phyloP scores from a whole-genome alignment of 192 early-diverging fungal species.

The Dissophora ornata region DNA sequence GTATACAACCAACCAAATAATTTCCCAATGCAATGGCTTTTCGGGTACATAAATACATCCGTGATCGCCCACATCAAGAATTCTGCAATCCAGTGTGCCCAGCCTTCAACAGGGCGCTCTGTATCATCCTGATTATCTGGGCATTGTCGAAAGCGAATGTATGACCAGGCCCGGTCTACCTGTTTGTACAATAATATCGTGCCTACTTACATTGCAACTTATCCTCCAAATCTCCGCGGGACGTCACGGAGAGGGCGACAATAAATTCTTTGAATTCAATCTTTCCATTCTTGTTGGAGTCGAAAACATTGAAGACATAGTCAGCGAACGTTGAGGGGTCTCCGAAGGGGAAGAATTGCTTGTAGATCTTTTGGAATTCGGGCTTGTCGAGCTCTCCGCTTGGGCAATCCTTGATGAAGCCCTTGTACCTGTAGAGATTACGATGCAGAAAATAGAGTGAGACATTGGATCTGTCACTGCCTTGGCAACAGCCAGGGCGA shows the following conservation, averaged over 20 bases:
- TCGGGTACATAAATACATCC: no score
- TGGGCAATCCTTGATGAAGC: conserved; percentile 94
- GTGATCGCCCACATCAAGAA: no score
- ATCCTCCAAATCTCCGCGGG: conserved; percentile 84
- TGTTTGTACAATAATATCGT: no score
- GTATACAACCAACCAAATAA: no score
- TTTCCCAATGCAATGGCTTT: no score
- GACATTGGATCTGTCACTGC: neutral
- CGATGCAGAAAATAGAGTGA: neutral
- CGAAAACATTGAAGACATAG: conserved; percentile 92
- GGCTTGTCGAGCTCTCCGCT: conserved; percentile 83
- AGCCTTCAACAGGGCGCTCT: no score
- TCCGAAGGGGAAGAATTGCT: conserved; percentile 97
- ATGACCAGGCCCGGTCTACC: no score
- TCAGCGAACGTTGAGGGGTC: conserved; percentile 91
- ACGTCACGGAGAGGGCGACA: conserved; percentile 85
- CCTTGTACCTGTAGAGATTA: conserved; percentile 78
- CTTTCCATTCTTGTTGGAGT: conserved; percentile 87
- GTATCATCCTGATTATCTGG: no score
- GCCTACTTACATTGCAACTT: conserved; percentile 87
- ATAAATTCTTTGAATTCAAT: conserved; percentile 96
- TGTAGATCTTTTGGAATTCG: conserved; percentile 94
- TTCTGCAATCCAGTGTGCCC: no score
- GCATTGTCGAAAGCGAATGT: no score
- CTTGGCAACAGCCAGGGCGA: no score